Evolutionary conservation across 441 rosid species (phyloP), one percentile per base, ranked within the genome.

Genomic region (Gossypium gossypioides): DNA sequence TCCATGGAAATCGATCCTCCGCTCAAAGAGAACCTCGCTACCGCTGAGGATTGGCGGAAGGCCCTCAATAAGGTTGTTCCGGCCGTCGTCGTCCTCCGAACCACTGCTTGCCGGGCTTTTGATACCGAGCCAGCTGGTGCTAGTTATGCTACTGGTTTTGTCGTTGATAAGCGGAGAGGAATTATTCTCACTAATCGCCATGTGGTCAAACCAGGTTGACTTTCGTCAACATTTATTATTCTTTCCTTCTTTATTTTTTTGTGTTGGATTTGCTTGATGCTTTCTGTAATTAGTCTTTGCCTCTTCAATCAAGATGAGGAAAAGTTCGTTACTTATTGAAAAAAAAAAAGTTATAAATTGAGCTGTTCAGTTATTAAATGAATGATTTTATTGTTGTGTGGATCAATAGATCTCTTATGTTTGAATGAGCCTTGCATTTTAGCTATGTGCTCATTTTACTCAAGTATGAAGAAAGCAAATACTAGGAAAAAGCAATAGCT

Each of bases 111-210:
- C 72, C 91, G 94, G 3, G 88, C 97, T 29, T 94, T 92, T 79
- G 99, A 92, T 69, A 92, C 99, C 0, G 94, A 88, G 80, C 63
- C 87, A 0, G 87, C 96, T 1, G 84, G 87, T 50, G 88, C 97
- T 25, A 85, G 92, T 72, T 85, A 82, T 50, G 97, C 97, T 68
- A 92, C 99, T 1, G 97, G 99, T 5, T 94, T 94, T 52, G 81
- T 94, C 7, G 96, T 92, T 56, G 99, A 95, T 74, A 92, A 92
- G 82, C 84, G 77, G 66, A 91, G 97, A 34, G 95, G 97, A 64
- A 87, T 95, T 79, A 91, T 95, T 70, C 96, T 95, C 82, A 92
- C 97, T 75, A 95, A 95, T 78, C 97, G 99, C 56, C 99, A 95
- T 62, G 98, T 95, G 52, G 99, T 92, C 78, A 89, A 91, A 83